These are phyloP conservation scores for Suillus brevipes DNA, from an alignment of 768 basidiomycete genomes.

Conservation along the genomic window DNA sequence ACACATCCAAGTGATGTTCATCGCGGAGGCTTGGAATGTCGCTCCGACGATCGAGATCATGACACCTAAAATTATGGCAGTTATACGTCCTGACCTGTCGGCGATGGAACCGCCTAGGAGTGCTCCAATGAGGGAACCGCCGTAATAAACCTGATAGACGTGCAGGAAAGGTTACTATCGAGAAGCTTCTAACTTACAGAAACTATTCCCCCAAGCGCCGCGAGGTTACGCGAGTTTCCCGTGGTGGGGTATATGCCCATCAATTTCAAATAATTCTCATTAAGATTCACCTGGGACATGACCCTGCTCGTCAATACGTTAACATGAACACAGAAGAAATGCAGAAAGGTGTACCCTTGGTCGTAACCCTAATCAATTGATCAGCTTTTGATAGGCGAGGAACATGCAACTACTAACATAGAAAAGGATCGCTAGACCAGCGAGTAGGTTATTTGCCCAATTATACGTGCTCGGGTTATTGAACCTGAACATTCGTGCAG, in stretches of 20 bases:
- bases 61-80: constrained; percentile 10
- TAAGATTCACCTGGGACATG: constrained; percentile 12
- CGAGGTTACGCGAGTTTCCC: constrained; percentile 11
- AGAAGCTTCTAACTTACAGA: constrained; percentile 5
- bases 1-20: constrained; percentile 14
- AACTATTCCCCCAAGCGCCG: constrained; percentile 12
- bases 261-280: constrained; percentile 7
- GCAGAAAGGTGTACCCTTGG: constrained; percentile 5
- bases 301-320: not conserved
- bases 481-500: constrained; percentile 7
- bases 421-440: constrained; percentile 10
- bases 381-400: not conserved
- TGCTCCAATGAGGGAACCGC: constrained; percentile 6
- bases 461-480: constrained; percentile 7
- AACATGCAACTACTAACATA: constrained; percentile 1
- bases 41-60: constrained; percentile 8
- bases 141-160: not conserved
- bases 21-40: constrained; percentile 8
- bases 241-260: constrained; percentile 12
- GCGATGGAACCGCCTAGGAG: constrained; percentile 7
- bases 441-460: constrained; percentile 11
- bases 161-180: not conserved
- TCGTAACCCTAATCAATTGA: constrained; percentile 1
- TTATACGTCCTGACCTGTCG: constrained; percentile 9
- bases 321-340: not conserved